A percentile compares a stretch with the other conserved stretches of the same genome.
These are phyloP conservation scores for Letharia lupina DNA, from an alignment of 495 filamentous ascomycete genomes.

Conservation along the genomic window DNA sequence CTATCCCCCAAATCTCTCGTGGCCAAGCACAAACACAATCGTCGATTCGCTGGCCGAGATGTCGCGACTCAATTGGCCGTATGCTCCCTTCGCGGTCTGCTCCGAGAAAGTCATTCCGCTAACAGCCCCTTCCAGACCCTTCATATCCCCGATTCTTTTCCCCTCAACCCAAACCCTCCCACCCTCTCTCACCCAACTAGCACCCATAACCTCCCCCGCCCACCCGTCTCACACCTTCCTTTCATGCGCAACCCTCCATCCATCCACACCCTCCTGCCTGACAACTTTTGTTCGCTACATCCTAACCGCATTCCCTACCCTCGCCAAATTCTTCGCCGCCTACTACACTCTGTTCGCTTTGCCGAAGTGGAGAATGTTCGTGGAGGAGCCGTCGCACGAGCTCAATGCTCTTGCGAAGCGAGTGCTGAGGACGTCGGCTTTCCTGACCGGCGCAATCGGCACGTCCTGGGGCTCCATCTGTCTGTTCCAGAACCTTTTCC, in stretches of 20 bases:
- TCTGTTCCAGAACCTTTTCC: constrained; percentile 71
- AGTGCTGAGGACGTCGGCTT: constrained; percentile 55
- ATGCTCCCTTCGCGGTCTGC: constrained; percentile 30
- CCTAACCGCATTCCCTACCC: constrained; percentile 65
- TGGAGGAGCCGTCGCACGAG: constrained; percentile 55
- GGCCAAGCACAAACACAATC: constrained; percentile 70
- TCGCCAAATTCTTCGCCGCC: constrained; percentile 67
- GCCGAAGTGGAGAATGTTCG: constrained; percentile 54
- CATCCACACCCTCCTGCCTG: constrained; percentile 73
- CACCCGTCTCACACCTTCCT: constrained; percentile 76
- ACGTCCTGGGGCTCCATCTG: constrained; percentile 84
- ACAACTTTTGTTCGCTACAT: constrained; percentile 78
- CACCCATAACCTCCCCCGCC: constrained; percentile 71
- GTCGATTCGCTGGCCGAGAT: constrained; percentile 75
- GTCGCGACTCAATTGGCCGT: constrained; percentile 78
- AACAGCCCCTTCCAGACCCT: constrained; percentile 40
- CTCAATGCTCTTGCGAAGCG: constrained; percentile 51
- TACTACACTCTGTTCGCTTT: constrained; percentile 62
- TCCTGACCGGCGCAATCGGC: constrained; percentile 68
- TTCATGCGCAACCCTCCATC: constrained; percentile 89
- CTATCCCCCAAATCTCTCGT: constrained; percentile 57
- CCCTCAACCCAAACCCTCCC: constrained; percentile 61
- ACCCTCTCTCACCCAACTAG: constrained; percentile 52
- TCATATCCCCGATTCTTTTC: constrained; percentile 82
- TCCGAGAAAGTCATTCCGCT: not conserved